phyloP scores from a whole-genome alignment of 148 eudicot species.

The Bassia scoparia region DNA sequence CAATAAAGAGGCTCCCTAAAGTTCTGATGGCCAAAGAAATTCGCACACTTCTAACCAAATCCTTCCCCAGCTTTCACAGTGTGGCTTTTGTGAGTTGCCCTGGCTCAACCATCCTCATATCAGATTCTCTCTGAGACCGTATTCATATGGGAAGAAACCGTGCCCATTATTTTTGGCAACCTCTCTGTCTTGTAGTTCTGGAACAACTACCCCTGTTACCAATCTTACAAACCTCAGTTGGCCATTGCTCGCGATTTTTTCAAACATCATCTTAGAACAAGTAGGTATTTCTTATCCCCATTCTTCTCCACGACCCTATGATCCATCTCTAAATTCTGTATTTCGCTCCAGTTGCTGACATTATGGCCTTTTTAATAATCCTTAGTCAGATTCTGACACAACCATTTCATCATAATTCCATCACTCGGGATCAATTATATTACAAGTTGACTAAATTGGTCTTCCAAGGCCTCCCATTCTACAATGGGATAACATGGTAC shows the following conservation, averaged over 20 bases:
- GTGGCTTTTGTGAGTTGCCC: conserved; percentile 9
- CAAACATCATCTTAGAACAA: background rate
- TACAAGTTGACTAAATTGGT: conserved; percentile 20
- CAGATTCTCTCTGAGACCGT: background rate
- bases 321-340: background rate
- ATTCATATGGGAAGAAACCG: background rate
- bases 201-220: background rate
- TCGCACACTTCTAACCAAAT: conserved; percentile 22
- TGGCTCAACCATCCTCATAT: conserved; percentile 16
- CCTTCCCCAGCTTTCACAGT: conserved; percentile 8
- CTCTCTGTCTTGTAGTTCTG: background rate
- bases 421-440: conserved; percentile 18
- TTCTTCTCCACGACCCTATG: background rate
- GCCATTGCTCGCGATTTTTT: background rate
- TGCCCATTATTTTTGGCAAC: background rate
- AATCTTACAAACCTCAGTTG: background rate
- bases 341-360: background rate
- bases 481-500: conserved; percentile 24
- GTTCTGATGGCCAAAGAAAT: conserved; percentile 20
- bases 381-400: background rate
- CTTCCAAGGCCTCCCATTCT: conserved; percentile 27
- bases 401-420: conserved; percentile 19
- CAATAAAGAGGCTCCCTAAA: conserved; percentile 20
- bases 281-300: conserved; percentile 10
- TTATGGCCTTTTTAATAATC: background rate